Evolutionary conservation across 805 yeast species (phyloP), one percentile per base, ranked within the genome.

Genomic region (Isabelozyma heimii): DNA sequence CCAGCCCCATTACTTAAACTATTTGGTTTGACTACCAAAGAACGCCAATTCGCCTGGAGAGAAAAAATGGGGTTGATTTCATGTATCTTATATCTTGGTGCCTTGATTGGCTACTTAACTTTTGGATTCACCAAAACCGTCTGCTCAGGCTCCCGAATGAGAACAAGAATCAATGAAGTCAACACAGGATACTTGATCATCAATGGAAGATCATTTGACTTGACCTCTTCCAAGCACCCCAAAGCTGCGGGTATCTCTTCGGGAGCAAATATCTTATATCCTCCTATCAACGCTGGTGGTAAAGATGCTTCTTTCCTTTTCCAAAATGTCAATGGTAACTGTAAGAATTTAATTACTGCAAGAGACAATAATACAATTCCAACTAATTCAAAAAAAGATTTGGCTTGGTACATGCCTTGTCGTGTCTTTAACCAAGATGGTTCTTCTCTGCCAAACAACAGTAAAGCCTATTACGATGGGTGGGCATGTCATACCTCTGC

Each of bases 401-500:
- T 92, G 56, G 97, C 96, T 14, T 91, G 97, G 97, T 94, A 94
- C 69, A 90, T 91, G 85, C 98, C 99, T 3, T 94, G 99, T 73
- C 83, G 85, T 57, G 52, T 87, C 30, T 72, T 81, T 46, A 67
- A 72, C 40, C 86, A 82, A 56, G 89, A 89, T 63, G 96, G 96
- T 4, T 77, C 94, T 1, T 66, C 87, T 2, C 48, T 67, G 27
- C 87, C 89, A 38, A 87, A 88, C 63, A 77, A 77, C 53, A 80
- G 91, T 1, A 65, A 70, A 27, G 77, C 76, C 16, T 83, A 83
- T 61, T 91, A 91, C 64, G 69, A 76, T 43, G 97, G 97, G 8
- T 91, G 89, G 82, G 95, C 92, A 1, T 92, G 98, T 65, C 97
- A 94, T 68, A 88, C 97, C 1, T 78, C 89, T 4, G 59, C 77